phyloP scores from a whole-genome alignment of 805 yeast species.

The Hanseniaspora meyeri region DNA sequence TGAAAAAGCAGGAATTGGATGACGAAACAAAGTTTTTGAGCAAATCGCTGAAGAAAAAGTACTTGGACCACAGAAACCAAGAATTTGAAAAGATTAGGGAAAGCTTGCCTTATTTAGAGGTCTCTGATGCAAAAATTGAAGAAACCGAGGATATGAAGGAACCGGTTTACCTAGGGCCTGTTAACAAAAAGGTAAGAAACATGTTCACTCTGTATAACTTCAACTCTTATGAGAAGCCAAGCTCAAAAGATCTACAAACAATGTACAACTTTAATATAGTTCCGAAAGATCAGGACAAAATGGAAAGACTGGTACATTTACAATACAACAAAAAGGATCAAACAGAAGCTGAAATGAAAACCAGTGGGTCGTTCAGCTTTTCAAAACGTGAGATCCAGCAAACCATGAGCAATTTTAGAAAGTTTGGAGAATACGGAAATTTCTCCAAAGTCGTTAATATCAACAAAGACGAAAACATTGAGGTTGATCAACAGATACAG shows the following conservation, averaged over 20 bases:
- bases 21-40: constrained; percentile 22
- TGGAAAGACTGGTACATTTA: constrained; percentile 17
- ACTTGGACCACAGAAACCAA: background rate
- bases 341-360: background rate
- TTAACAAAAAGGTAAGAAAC: constrained; percentile 46
- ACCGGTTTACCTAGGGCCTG: constrained; percentile 51
- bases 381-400: constrained; percentile 12
- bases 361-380: background rate
- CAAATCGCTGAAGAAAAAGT: constrained; percentile 20
- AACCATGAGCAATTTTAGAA: constrained; percentile 32
- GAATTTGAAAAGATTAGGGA: background rate
- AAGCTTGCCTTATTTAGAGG: constrained; percentile 8
- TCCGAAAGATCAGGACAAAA: constrained; percentile 6
- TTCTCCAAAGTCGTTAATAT: constrained; percentile 31
- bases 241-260: background rate
- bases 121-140: constrained; percentile 12
- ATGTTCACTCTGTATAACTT: constrained; percentile 34
- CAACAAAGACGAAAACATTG: constrained; percentile 31
- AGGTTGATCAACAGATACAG: constrained; percentile 30
- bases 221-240: constrained; percentile 9
- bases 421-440: constrained; percentile 46
- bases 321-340: constrained; percentile 19
- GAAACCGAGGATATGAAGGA: constrained; percentile 18
- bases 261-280: background rate
- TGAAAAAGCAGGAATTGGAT: constrained; percentile 30